Evolutionary conservation across 1,139 yeast species (phyloP).

Genomic region (Blastobotrys proliferans): DNA sequence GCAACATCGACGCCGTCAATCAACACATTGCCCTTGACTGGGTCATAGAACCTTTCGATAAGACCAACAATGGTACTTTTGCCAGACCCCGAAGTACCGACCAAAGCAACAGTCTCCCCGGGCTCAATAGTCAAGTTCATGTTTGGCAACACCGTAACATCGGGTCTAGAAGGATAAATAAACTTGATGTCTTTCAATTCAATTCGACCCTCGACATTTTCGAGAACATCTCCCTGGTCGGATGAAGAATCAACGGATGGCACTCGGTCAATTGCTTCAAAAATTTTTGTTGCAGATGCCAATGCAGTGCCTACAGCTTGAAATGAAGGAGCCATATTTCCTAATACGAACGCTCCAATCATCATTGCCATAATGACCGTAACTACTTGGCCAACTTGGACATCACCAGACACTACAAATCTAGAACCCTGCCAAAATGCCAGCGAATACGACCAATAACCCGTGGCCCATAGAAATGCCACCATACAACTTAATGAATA

Average conservation of each 20-base stretch:
- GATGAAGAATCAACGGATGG: conserved; percentile 36
- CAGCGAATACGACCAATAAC: conserved; percentile 38
- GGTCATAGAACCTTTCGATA: conserved; percentile 63
- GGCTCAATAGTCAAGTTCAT: conserved; percentile 57
- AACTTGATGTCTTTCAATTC: conserved; percentile 50
- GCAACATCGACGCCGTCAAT: conserved; percentile 65
- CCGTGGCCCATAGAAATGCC: conserved; percentile 35
- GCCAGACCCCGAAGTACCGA: conserved; percentile 91
- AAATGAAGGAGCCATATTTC: conserved; percentile 40
- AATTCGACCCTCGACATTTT: conserved; percentile 46
- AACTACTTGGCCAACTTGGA: conserved; percentile 34
- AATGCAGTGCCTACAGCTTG: conserved; percentile 39
- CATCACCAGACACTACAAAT: conserved; percentile 34
- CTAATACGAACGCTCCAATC: conserved; percentile 42
- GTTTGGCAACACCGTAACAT: conserved; percentile 62
- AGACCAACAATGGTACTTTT: conserved; percentile 80
- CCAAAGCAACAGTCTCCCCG: conserved; percentile 81
- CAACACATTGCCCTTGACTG: conserved; percentile 55
- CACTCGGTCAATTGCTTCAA: conserved; percentile 41
- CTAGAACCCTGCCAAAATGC: conserved; percentile 46
- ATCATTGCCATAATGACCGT: conserved; percentile 40
- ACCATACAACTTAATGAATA: conserved; percentile 36
- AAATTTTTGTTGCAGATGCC: conserved; percentile 40
- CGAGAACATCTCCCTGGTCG: conserved; percentile 32
- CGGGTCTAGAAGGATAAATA: conserved; percentile 85